Evolutionary conservation across 139 green algal genomes (phyloP).

Genomic region (Volvox africanus): DNA sequence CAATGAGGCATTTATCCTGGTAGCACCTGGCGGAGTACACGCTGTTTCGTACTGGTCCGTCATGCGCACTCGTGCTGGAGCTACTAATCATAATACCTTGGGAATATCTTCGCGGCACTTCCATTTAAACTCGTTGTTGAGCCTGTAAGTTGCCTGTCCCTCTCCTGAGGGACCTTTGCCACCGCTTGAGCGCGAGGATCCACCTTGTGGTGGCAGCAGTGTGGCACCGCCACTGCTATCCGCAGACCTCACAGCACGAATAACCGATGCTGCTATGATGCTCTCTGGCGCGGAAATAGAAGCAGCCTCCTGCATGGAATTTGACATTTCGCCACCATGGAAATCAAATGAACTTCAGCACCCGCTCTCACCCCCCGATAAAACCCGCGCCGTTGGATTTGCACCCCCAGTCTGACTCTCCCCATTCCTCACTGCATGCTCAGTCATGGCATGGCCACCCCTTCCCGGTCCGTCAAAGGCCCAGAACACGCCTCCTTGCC

Average conservation of each 20-base stretch:
- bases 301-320: slow-evolving; percentile 48
- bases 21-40: too few relatives aligned
- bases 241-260: background rate
- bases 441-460: too few relatives aligned
- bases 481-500: background rate
- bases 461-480: too few relatives aligned
- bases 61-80: too few relatives aligned
- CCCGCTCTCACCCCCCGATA: too few relatives aligned
- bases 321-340: too few relatives aligned
- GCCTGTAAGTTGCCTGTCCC: background rate
- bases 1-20: too few relatives aligned
- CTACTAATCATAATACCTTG: background rate
- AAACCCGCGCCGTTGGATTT: too few relatives aligned
- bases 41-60: too few relatives aligned
- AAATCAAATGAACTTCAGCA: too few relatives aligned
- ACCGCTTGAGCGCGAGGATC: background rate
- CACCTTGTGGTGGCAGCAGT: background rate
- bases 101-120: slow-evolving; percentile 20
- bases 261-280: slow-evolving; percentile 48
- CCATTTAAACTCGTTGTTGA: slow-evolving; percentile 49
- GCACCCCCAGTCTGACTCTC: too few relatives aligned
- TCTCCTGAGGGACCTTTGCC: background rate
- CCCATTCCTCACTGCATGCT: too few relatives aligned
- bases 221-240: background rate
- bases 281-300: slow-evolving; percentile 42